These are phyloP conservation scores for Butyriboletus appendiculatus DNA, from an alignment of 1,284 basidiomycete species.

Conservation along the genomic window DNA sequence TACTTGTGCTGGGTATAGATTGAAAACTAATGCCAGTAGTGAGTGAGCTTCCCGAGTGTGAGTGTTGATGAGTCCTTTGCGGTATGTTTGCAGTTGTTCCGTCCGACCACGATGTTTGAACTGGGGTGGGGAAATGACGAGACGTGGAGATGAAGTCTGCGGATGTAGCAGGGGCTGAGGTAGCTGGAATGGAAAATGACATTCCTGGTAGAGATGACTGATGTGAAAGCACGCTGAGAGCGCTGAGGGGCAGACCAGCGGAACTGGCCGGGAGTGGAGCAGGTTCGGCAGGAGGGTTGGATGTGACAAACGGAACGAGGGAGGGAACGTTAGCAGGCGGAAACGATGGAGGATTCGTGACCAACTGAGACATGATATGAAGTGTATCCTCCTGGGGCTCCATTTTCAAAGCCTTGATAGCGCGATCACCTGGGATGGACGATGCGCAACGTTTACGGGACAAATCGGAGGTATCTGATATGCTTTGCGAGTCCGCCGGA, in stretches of 20 bases:
- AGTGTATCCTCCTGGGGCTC: conserved; percentile 61
- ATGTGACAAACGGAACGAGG: conserved; percentile 28
- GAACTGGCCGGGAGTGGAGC: conserved; percentile 47
- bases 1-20: conserved; percentile 35
- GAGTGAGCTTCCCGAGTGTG: conserved; percentile 38
- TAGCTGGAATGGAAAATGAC: conserved; percentile 18
- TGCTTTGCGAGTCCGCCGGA: conserved; percentile 23
- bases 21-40: conserved; percentile 35
- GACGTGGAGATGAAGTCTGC: conserved; percentile 30
- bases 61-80: conserved; percentile 36
- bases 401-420: conserved; percentile 63
- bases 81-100: conserved; percentile 24
- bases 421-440: conserved; percentile 59
- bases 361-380: conserved; percentile 31
- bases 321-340: conserved; percentile 23
- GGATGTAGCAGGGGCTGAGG: conserved; percentile 21
- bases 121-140: conserved; percentile 25
- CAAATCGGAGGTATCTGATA: conserved; percentile 30
- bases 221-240: conserved; percentile 30
- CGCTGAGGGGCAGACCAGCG: conserved; percentile 30
- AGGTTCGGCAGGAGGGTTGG: conserved; percentile 37
- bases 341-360: conserved; percentile 30
- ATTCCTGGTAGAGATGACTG: conserved; percentile 21
- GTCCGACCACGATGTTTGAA: conserved; percentile 33
- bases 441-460: conserved; percentile 69